These are phyloP conservation scores for Penicillium taxi DNA, from an alignment of 495 filamentous ascomycete genomes.

Conservation along the genomic window DNA sequence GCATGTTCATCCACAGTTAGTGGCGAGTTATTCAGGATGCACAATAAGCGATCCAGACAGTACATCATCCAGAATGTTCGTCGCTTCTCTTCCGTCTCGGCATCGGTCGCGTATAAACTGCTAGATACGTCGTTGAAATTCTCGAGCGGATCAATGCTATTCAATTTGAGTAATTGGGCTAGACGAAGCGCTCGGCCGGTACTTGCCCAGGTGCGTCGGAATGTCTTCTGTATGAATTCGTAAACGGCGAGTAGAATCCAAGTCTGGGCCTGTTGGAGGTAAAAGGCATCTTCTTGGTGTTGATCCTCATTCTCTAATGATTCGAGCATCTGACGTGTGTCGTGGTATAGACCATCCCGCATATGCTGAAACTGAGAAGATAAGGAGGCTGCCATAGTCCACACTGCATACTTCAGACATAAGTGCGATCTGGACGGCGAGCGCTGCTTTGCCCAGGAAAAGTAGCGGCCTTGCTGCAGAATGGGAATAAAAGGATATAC, in stretches of 20 bases:
- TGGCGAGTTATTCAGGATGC: slow-evolving; percentile 32
- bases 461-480: slow-evolving; percentile 31
- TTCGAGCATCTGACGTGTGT: too few species aligned
- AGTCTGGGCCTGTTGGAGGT: slow-evolving; percentile 39
- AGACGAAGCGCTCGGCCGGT: slow-evolving; percentile 43
- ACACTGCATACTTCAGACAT: slow-evolving; percentile 46
- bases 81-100: slow-evolving; percentile 34
- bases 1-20: slow-evolving; percentile 40
- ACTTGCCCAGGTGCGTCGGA: slow-evolving; percentile 37
- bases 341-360: slow-evolving; percentile 35
- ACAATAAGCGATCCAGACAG: slow-evolving; percentile 41
- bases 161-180: slow-evolving; percentile 36
- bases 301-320: too few species aligned
- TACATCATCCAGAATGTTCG: slow-evolving; percentile 48
- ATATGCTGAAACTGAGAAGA: slow-evolving; percentile 40
- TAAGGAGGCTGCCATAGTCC: slow-evolving; percentile 40
- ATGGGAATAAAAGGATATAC: slow-evolving; percentile 42
- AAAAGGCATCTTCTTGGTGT: not conserved
- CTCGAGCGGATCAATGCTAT: slow-evolving; percentile 32
- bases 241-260: slow-evolving; percentile 43
- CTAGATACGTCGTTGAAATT: not conserved
- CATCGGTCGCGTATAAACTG: slow-evolving; percentile 3
- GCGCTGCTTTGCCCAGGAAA: slow-evolving; percentile 7
- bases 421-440: slow-evolving; percentile 15
- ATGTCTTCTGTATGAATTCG: slow-evolving; percentile 33